Evolutionary conservation across 2,329 filamentous ascomycete genomes (phyloP).

Genomic region (Annulohypoxylon truncatum): DNA sequence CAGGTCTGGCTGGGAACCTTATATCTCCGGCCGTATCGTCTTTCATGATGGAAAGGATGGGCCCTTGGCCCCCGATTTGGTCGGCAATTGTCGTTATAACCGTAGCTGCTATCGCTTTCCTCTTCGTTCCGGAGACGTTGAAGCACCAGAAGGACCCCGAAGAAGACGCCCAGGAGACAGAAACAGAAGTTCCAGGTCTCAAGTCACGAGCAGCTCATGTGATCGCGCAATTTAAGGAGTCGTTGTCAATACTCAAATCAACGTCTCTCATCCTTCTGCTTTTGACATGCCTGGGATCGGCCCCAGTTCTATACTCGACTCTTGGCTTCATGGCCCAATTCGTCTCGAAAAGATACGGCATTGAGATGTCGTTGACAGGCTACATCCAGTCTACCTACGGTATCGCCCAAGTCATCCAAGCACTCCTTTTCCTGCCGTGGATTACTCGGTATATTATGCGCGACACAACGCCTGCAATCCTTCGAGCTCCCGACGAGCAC

Average conservation of each 20-base stretch:
- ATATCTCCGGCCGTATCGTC: conserved; percentile 45
- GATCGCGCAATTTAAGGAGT: conserved; percentile 41
- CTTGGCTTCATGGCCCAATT: conserved; percentile 48
- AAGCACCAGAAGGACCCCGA: conserved; percentile 22
- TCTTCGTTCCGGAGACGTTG: conserved; percentile 49
- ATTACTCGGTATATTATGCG: conserved; percentile 40
- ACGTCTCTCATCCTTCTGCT: conserved; percentile 45
- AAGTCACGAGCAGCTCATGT: conserved; percentile 33
- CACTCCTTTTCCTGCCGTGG: conserved; percentile 47
- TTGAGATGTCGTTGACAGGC: conserved; percentile 47
- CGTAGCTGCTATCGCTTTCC: conserved; percentile 33
- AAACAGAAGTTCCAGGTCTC: background rate
- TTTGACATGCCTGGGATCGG: conserved; percentile 31
- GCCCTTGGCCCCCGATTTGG: conserved; percentile 46
- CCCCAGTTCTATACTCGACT: conserved; percentile 38
- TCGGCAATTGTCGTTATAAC: conserved; percentile 36
- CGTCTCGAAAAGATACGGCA: conserved; percentile 48
- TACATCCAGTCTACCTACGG: conserved; percentile 50
- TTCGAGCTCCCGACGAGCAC: conserved; percentile 42
- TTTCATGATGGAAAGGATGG: conserved; percentile 45
- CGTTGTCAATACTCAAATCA: conserved; percentile 45
- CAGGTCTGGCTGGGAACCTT: conserved; percentile 59
- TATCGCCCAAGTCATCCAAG: conserved; percentile 43
- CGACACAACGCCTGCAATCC: conserved; percentile 34
- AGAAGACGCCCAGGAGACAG: conserved; percentile 4